Base-by-base conservation (phyloP, 148 eudicot species). In the Pouteria glomerata region DNA sequence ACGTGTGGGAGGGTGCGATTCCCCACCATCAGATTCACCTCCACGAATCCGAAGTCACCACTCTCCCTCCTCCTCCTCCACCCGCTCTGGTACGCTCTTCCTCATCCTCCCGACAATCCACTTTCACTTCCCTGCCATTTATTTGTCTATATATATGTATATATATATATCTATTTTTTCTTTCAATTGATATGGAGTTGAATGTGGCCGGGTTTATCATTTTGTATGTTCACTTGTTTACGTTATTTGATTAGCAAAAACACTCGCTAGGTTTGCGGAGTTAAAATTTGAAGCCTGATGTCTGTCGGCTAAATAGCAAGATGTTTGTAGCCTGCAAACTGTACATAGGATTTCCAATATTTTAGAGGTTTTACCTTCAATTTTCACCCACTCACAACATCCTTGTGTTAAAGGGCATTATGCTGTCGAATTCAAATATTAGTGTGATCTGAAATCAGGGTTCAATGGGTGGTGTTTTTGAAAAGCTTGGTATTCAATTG, bases 51-150 rank as follows among this genome's bases (percentile, higher is more conserved):
- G 98, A 95, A 89, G 89, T 95, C 81, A 87, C 98, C 70, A 89
- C 98, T 70, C 88, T 89, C 51, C 96, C 98, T 68, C 83, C 96
- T n/a, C 83, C 96, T n/a, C 96, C 97, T 65, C 81, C 85, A n/a
- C 87, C 98, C 37, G 87, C 96, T 73, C 59, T 91, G 88, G 98
- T 94, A 60, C 8, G 3, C 21, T 0, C 15, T 63, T 3, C 16
- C 6, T 18, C 3, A 2, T 16, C 3, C 6, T 16, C 33, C 26
- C 61, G 26, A 18, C n/a, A n/a, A n/a, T n/a, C n/a, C n/a, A n/a
- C n/a, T n/a, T n/a, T n/a, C n/a, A n/a, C n/a, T n/a, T n/a, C n/a
- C n/a, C n/a, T n/a, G n/a, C n/a, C n/a, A n/a, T n/a, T n/a, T n/a
- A n/a, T n/a, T n/a, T n/a, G n/a, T n/a, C 34, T 57, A 51, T 53